These are phyloP conservation scores for Epichloe sp. DNA, from an alignment of 2,329 filamentous ascomycete species.

Conservation along the genomic window DNA sequence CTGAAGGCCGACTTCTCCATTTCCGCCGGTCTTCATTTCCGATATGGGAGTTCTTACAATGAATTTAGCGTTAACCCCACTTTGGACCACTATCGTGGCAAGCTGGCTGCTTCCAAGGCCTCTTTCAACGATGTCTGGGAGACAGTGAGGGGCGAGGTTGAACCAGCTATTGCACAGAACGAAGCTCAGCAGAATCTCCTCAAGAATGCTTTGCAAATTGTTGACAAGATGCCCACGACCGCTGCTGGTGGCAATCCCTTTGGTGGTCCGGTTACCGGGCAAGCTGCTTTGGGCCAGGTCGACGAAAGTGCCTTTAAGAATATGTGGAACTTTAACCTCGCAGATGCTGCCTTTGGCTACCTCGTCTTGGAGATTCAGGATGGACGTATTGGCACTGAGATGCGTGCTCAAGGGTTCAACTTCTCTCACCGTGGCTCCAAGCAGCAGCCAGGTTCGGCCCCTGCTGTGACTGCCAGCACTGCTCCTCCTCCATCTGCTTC, in stretches of 20 bases:
- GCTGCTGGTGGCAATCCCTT: slow-evolving; percentile 96
- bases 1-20: slow-evolving; percentile 97
- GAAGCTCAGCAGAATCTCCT: slow-evolving; percentile 87
- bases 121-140: slow-evolving; percentile 99
- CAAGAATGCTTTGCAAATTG: slow-evolving; percentile 79
- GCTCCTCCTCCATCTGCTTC: slow-evolving; percentile 15
- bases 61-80: slow-evolving; percentile 99
- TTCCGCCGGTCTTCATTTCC: slow-evolving; percentile 93
- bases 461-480: slow-evolving; percentile 20
- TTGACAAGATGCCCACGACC: slow-evolving; percentile 95
- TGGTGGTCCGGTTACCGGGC: slow-evolving; percentile 67
- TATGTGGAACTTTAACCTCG: slow-evolving; percentile 99
- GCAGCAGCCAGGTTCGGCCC: slow-evolving; percentile 37
- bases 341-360: slow-evolving; percentile 94
- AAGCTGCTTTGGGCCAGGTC: slow-evolving; percentile 67
- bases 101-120: slow-evolving; percentile 92
- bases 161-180: slow-evolving; percentile 86
- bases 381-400: slow-evolving; percentile 92
- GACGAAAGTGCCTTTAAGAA: slow-evolving; percentile 99
- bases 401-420: slow-evolving; percentile 98
- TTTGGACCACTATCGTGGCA: slow-evolving; percentile 94
- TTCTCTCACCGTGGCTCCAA: slow-evolving; percentile 92
- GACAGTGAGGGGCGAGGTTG: slow-evolving; percentile 90
- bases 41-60: slow-evolving; percentile 98
- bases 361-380: slow-evolving; percentile 90